Evolutionary conservation across 2,329 filamentous ascomycete genomes (phyloP), one percentile per base, ranked within the genome.

Genomic region (Ceratocystis albifundus): DNA sequence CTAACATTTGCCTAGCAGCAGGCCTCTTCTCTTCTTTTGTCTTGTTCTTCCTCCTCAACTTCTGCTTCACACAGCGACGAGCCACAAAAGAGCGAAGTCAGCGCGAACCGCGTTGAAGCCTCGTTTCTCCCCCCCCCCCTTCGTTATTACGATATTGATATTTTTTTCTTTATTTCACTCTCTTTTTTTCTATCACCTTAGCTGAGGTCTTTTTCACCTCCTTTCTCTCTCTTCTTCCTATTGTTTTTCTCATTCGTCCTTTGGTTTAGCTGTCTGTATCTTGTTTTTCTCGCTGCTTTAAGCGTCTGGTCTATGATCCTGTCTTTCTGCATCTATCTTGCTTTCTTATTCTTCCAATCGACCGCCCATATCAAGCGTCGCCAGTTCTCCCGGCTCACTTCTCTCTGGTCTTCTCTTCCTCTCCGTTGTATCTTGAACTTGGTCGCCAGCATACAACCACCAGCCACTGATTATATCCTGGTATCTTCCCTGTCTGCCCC

Each of bases 161-260:
- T 59, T 22, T 36, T 22, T 36, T 32, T 15, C 25, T 32, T 25
- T n/a, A n/a, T n/a, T 7, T 3, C 12, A 17, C 17, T 59, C 28
- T 59, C n/a, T 36, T 20, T 36, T 20, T 4, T 20, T 3, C 15
- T 3, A 28, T 10, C 55, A 36, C 17, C 28, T n/a, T 28, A 30
- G 28, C 17, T 36, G 10, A 5, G 53, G 8, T 15, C 12, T 50
- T 64, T 64, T 62, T 55, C 65, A 62, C 66, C 63, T 59, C 32
- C 63, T 28, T 22, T 64, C 63, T 64, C 32, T 45, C 62, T 69
- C 59, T 61, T 65, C 32, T 30, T 61, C n/a, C 17, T 63, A 22
- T 59, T 28, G 28, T 46, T 36, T 67, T 36, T 30, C 45, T 3
- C 10, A 30, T 32, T 36, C n/a, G 3, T 50, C 44, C 55, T 62